Evolutionary conservation across 2,329 filamentous ascomycete species (phyloP), one percentile per base, ranked within the genome.

Genomic region (Intubia oerlemansii): DNA sequence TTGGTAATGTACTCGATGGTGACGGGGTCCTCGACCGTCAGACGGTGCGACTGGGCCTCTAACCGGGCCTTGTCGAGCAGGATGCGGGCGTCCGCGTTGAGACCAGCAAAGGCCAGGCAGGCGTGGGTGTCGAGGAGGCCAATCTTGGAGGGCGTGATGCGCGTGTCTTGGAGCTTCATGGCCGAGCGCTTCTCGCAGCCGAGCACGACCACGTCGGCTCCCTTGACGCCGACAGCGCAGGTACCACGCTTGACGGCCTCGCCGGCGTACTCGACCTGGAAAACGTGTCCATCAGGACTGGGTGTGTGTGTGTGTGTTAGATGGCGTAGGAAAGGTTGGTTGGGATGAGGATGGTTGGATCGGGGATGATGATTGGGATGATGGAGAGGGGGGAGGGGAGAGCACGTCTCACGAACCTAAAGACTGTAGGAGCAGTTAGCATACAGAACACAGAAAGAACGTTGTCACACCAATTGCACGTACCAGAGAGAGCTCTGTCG

Each of bases 241-340:
- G 88, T 98, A 88, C 85, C 88, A 81, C 88, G 62, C 66, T 98
- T 98, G 42, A 98, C 88, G 41, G 88, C 88, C 59, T 98, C 88
- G 42, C 91, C 77, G 32, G 88, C 88, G 67, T 98, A 98, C 66
- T 98, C 88, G 47, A 98, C 88, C 57, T 98, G 88, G 60, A 98
- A 98, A 46, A 98, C 88, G 62, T 98, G 88, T 56, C 88, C 88
- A 58, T 98, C 88, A 47, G 88, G 88, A 68, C 85, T 95, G 48
- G 27, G n/a, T n/a, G n/a, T n/a, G n/a, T n/a, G n/a, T n/a, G n/a
- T n/a, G n/a, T n/a, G n/a, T n/a, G n/a, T n/a, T n/a, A n/a, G n/a
- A n/a, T n/a, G n/a, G n/a, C n/a, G n/a, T n/a, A n/a, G n/a, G n/a
- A n/a, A n/a, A n/a, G n/a, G n/a, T n/a, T n/a, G n/a, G n/a, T n/a